These are phyloP conservation scores for Cucurbita argyrosperma DNA, from an alignment of 306 rosid species.

Conservation along the genomic window DNA sequence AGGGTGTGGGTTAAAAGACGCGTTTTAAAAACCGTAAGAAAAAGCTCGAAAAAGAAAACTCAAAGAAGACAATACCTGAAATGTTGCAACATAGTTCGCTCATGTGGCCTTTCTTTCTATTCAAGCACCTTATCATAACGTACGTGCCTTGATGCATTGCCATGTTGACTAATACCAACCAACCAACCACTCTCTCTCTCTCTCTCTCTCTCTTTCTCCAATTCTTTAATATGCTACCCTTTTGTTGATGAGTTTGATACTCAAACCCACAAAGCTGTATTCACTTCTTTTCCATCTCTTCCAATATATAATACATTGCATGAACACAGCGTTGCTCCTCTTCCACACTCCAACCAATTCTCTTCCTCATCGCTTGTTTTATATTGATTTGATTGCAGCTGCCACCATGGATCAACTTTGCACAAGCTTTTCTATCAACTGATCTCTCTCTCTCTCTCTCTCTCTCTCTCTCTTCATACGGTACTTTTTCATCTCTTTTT, in stretches of 20 bases:
- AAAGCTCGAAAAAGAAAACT: no score
- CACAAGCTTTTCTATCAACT: not conserved
- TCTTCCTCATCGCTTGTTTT: not conserved
- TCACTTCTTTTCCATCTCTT: not conserved
- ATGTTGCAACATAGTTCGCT: not conserved
- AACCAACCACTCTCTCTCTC: conserved; percentile 18
- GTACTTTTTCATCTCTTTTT: not conserved
- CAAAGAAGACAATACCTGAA: no score
- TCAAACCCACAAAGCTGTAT: not conserved
- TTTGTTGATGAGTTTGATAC: not conserved
- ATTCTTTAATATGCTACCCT: not conserved
- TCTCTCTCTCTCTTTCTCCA: not conserved
- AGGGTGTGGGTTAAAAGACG: no score
- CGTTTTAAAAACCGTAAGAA: no score
- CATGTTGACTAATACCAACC: conserved; percentile 76
- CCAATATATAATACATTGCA: not conserved
- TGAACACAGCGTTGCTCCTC: not conserved
- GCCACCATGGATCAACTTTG: not conserved
- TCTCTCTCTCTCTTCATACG: not conserved
- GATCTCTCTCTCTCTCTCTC: not conserved
- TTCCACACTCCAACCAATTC: not conserved
- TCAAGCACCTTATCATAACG: conserved; percentile 40
- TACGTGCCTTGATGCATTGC: conserved; percentile 60
- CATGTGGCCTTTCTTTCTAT: conserved; percentile 8
- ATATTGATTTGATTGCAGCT: not conserved